These are phyloP conservation scores for Acer campestre DNA, from an alignment of 345 rosid genomes.

Conservation along the genomic window DNA sequence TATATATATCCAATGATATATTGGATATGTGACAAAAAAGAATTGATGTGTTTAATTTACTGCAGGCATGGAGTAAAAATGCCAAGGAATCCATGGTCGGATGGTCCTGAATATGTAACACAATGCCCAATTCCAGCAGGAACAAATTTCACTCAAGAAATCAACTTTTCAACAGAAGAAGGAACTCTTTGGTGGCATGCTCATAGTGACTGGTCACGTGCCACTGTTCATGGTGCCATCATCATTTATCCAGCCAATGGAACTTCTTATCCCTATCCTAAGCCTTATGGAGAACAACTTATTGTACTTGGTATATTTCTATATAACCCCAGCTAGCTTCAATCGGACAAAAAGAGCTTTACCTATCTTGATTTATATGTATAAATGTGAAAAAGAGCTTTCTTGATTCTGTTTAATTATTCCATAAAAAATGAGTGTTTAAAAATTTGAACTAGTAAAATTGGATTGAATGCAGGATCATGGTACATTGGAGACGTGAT, in stretches of 20 bases:
- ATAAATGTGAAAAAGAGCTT: too few relatives aligned
- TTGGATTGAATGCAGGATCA: too few relatives aligned
- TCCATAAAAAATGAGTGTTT: too few relatives aligned
- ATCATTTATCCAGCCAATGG: conserved; percentile 1
- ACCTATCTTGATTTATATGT: too few relatives aligned
- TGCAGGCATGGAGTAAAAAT: conserved; percentile 23
- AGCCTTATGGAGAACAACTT: conserved; percentile 21
- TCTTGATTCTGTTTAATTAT: too few relatives aligned
- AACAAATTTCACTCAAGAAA: conserved; percentile 18
- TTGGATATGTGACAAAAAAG: too few relatives aligned
- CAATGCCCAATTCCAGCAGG: conserved; percentile 36
- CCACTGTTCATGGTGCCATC: conserved; percentile 45
- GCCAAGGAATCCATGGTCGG: conserved; percentile 38
- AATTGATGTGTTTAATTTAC: background rate
- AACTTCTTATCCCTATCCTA: conserved; percentile 15
- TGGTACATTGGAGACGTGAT: too few relatives aligned
- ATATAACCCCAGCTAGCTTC: background rate
- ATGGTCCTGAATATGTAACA: conserved; percentile 32
- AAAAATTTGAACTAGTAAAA: too few relatives aligned
- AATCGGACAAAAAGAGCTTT: background rate
- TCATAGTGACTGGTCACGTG: conserved; percentile 51
- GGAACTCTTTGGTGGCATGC: conserved; percentile 54
- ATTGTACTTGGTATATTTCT: conserved; percentile 23
- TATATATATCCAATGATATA: too few relatives aligned
- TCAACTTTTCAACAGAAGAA: conserved; percentile 23